A percentile compares a stretch with the other conserved stretches of the same genome.
Evolutionary conservation across 192 early-diverging fungal species (phyloP).

Genomic region (Entomortierella lignicola): DNA sequence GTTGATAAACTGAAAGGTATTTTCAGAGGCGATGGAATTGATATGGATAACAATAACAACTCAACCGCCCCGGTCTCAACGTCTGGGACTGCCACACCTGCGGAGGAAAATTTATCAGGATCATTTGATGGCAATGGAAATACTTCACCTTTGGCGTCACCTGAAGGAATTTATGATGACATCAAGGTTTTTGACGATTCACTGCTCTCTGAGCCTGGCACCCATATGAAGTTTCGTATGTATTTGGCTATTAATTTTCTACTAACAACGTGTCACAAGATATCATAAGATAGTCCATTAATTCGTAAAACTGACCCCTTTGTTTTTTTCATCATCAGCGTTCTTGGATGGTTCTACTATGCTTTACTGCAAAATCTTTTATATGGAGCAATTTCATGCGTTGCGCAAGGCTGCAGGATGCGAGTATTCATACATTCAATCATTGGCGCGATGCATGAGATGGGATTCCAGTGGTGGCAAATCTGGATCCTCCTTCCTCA

Average conservation of each 20-base stretch:
- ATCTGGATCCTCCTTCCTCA: constrained; percentile 90
- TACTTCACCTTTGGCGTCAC: background rate
- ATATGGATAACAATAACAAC: constrained; percentile 40
- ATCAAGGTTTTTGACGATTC: constrained; percentile 70
- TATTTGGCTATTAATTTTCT: background rate
- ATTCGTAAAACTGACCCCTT: background rate
- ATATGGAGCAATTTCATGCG: constrained; percentile 92
- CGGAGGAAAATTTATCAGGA: constrained; percentile 23
- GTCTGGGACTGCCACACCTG: constrained; percentile 37
- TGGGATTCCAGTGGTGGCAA: constrained; percentile 92
- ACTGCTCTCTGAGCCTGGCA: constrained; percentile 72
- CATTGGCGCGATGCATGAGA: constrained; percentile 86
- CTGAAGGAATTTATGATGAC: constrained; percentile 49
- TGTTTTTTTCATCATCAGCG: constrained; percentile 41
- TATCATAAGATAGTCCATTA: too few species aligned
- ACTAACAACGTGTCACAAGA: too few species aligned
- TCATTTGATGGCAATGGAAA: constrained; percentile 28
- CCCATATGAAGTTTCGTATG: constrained; percentile 82
- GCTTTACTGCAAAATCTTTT: constrained; percentile 92
- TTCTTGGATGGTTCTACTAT: constrained; percentile 82
- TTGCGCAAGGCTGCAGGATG: constrained; percentile 86
- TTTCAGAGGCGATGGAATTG: constrained; percentile 15
- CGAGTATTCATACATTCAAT: constrained; percentile 86
- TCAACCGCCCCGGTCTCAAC: constrained; percentile 37
- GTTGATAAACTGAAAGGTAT: constrained; percentile 68